Conservation (phyloP, 2,329 filamentous ascomycete genomes). For the Fusarium luffae region DNA sequence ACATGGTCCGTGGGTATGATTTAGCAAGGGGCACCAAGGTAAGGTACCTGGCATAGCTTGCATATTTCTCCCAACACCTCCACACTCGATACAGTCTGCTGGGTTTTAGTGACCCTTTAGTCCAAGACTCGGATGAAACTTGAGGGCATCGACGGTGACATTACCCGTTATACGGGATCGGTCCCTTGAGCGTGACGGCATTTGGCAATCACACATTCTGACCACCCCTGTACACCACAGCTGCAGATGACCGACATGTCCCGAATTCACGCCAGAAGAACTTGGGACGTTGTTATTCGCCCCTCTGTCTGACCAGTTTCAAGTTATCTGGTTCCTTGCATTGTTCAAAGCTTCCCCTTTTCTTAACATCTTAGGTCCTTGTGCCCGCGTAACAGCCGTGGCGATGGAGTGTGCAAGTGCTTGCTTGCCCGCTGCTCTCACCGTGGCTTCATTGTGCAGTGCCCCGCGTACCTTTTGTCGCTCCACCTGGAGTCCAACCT, state of each 20-base stretch:
- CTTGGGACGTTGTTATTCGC: slow-evolving; percentile 16
- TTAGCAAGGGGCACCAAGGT: slow-evolving; percentile 37
- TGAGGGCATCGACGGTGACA: slow-evolving; percentile 24
- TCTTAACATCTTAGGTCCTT: slow-evolving; percentile 10
- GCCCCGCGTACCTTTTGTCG: slow-evolving; percentile 59
- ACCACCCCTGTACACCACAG: slow-evolving; percentile 33
- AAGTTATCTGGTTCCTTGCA: slow-evolving; percentile 13
- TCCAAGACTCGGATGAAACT: slow-evolving; percentile 24
- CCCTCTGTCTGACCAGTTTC: slow-evolving; percentile 23
- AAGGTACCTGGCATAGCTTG: slow-evolving; percentile 39
- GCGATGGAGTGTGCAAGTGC: slow-evolving; percentile 44
- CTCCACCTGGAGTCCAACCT: slow-evolving; percentile 59
- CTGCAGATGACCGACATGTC: slow-evolving; percentile 41
- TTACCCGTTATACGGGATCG: slow-evolving; percentile 15
- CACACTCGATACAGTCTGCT: slow-evolving; percentile 37
- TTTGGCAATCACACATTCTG: slow-evolving; percentile 35
- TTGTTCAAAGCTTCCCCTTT: slow-evolving; percentile 1
- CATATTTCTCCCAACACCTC: slow-evolving; percentile 28
- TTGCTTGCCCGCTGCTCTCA: slow-evolving; percentile 50
- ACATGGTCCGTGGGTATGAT: slow-evolving; percentile 34
- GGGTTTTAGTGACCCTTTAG: slow-evolving; percentile 39
- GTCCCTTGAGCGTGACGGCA: slow-evolving; percentile 42
- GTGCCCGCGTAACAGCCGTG: slow-evolving; percentile 38
- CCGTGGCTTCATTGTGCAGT: slow-evolving; percentile 68
- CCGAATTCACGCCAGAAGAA: slow-evolving; percentile 44